phyloP scores from a whole-genome alignment of 768 basidiomycete genomes.

The Serendipita vermifera region DNA sequence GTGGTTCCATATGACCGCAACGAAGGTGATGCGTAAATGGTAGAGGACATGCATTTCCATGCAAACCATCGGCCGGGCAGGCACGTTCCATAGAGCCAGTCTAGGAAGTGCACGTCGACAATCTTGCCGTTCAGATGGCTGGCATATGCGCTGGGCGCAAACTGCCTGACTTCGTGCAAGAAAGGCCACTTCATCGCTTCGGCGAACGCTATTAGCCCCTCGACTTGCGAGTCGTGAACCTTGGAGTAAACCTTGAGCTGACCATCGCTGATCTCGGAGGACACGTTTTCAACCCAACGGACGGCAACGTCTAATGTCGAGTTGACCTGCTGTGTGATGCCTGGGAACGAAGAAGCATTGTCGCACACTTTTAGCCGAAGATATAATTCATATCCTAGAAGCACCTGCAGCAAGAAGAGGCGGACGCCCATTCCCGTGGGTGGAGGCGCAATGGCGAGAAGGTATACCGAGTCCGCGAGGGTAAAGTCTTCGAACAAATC shows the following conservation, averaged over 20 bases:
- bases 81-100: conserved; percentile 11
- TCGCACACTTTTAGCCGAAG: conserved; percentile 7
- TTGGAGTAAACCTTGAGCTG: conserved; percentile 7
- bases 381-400: conserved; percentile 6
- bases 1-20: not conserved
- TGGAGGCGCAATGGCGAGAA: conserved; percentile 6
- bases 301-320: conserved; percentile 4
- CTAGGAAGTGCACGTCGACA: conserved; percentile 10
- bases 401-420: conserved; percentile 9
- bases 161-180: conserved; percentile 6
- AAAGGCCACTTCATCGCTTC: conserved; percentile 10
- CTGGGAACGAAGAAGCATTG: not conserved
- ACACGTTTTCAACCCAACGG: conserved; percentile 6
- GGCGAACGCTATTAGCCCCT: conserved; percentile 10
- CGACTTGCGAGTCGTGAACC: conserved; percentile 8
- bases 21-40: not conserved
- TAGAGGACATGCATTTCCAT: conserved; percentile 9
- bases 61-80: conserved; percentile 12
- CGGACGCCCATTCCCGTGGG: conserved; percentile 9
- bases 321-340: conserved; percentile 7
- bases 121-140: not conserved
- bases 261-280: not conserved
- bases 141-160: conserved; percentile 2
- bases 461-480: conserved; percentile 2
- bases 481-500: conserved; percentile 8